Percentiles rank a stretch among this genome's conserved stretches.
These are phyloP conservation scores for Rhodotorula sp. DNA, from an alignment of 1,284 basidiomycete species.

Conservation along the genomic window DNA sequence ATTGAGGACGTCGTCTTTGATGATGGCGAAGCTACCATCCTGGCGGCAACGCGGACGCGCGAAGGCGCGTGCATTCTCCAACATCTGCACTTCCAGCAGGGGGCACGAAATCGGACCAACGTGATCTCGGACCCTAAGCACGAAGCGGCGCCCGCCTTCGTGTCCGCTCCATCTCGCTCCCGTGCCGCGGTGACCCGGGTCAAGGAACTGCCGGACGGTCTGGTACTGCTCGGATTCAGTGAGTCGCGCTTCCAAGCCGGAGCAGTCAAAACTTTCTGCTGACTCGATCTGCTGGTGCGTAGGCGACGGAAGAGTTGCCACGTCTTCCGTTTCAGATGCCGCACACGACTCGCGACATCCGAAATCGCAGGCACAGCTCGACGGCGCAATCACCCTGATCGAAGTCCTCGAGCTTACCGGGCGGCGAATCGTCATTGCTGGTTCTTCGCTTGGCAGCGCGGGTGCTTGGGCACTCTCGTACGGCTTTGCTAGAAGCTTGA, in stretches of 20 bases:
- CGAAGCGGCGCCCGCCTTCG: too few relatives aligned
- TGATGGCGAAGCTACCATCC: too few relatives aligned
- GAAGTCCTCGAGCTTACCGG: slow-evolving; percentile 16
- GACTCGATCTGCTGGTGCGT: neutral
- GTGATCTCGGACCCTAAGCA: neutral
- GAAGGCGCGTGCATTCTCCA: too few relatives aligned
- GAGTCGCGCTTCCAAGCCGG: neutral
- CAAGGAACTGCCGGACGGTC: neutral
- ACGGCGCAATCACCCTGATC: slow-evolving; percentile 28
- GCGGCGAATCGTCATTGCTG: slow-evolving; percentile 59
- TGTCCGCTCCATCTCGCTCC: too few relatives aligned
- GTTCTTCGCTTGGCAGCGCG: slow-evolving; percentile 70
- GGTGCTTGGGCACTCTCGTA: slow-evolving; percentile 67
- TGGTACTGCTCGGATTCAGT: slow-evolving; percentile 16
- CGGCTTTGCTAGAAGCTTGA: neutral
- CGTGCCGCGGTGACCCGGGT: neutral
- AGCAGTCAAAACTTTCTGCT: neutral
- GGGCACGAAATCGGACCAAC: neutral
- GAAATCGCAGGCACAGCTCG: neutral
- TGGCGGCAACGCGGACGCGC: too few relatives aligned
- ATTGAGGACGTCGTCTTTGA: too few relatives aligned
- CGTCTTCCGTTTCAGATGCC: too few relatives aligned
- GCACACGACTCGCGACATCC: neutral
- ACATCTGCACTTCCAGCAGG: too few relatives aligned
- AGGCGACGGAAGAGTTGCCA: neutral